These are phyloP conservation scores for Neoscytalidium dimidiatum DNA, from an alignment of 2,329 filamentous ascomycete genomes.

Conservation along the genomic window DNA sequence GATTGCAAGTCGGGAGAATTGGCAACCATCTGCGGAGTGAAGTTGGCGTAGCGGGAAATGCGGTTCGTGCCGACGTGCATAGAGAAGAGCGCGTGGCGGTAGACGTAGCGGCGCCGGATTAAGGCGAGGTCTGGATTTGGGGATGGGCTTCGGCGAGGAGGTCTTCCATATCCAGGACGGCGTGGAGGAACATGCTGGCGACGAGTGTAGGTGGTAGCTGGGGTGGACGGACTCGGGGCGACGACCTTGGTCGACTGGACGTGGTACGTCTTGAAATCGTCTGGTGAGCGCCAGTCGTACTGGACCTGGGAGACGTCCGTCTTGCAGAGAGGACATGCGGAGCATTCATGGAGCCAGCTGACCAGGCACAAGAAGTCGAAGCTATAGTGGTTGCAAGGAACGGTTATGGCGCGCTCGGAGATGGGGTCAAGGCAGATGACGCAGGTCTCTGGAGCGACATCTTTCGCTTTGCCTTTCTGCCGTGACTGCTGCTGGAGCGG, in stretches of 20 bases:
- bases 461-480: neutral
- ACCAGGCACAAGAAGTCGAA: conserved; percentile 86
- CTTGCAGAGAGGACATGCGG: conserved; percentile 77
- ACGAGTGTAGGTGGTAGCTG: neutral
- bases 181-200: conserved; percentile 17
- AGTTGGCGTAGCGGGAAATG: conserved; percentile 72
- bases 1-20: conserved; percentile 68
- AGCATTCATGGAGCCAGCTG: conserved; percentile 75
- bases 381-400: conserved; percentile 75
- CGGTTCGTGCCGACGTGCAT: conserved; percentile 81
- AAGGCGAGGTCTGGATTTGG: conserved; percentile 47
- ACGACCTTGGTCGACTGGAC: conserved; percentile 41
- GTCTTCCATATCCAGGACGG: neutral
- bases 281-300: conserved; percentile 60
- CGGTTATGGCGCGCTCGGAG: conserved; percentile 69
- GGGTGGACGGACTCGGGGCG: neutral
- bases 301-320: conserved; percentile 60
- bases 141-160: conserved; percentile 11
- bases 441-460: conserved; percentile 56
- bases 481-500: neutral
- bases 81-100: conserved; percentile 71
- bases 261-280: conserved; percentile 60
- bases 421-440: conserved; percentile 85
- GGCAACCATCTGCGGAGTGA: conserved; percentile 68
- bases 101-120: conserved; percentile 68